Evolutionary conservation across 2,329 filamentous ascomycete genomes (phyloP).

Genomic region (Rhinocladiella similis): DNA sequence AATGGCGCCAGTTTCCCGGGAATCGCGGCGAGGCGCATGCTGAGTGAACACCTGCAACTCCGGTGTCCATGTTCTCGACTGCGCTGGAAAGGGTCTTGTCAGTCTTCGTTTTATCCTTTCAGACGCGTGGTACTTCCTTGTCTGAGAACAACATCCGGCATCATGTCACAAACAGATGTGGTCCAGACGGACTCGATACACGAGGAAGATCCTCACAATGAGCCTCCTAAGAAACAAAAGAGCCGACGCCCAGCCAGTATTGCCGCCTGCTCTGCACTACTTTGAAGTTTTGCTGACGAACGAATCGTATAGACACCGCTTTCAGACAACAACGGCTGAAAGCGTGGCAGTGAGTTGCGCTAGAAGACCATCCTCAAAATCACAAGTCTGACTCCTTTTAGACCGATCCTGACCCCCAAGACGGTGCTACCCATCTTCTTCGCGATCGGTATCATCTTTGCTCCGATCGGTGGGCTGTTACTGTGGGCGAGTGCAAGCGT

Average conservation of each 20-base stretch:
- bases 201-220: constrained; percentile 43
- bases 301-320: constrained; percentile 70
- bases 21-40: constrained; percentile 9
- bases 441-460: constrained; percentile 85
- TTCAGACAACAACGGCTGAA: constrained; percentile 96
- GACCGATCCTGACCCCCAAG: constrained; percentile 92
- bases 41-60: background rate
- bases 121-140: background rate
- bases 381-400: constrained; percentile 39
- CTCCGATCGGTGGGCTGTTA: constrained; percentile 83
- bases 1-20: constrained; percentile 10
- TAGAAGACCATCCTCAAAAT: background rate
- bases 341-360: constrained; percentile 84
- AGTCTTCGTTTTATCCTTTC: constrained; percentile 4
- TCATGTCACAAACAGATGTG: constrained; percentile 46
- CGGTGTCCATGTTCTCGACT: background rate
- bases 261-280: constrained; percentile 30
- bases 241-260: constrained; percentile 87
- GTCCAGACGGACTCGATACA: constrained; percentile 45
- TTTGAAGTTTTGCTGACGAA: constrained; percentile 11
- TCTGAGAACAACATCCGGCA: constrained; percentile 10
- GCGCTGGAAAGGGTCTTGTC: background rate
- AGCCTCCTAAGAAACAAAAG: constrained; percentile 75
- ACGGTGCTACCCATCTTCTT: constrained; percentile 92
- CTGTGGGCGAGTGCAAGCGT: constrained; percentile 83